phyloP scores from a whole-genome alignment of 1,284 basidiomycete genomes.

The Ustilago tritici region DNA sequence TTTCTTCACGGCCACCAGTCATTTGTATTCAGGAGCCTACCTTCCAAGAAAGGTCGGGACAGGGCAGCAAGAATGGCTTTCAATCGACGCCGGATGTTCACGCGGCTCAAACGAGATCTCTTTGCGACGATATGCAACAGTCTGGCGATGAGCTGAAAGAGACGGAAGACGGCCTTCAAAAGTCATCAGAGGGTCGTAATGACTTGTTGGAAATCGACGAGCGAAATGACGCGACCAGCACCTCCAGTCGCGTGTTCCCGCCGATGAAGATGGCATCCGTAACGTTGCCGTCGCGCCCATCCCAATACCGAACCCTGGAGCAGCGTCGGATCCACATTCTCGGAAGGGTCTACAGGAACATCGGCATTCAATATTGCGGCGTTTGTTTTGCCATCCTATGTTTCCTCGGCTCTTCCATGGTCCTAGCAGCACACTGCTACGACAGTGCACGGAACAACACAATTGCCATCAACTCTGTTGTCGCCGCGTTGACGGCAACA shows the following conservation, averaged over 20 bases:
- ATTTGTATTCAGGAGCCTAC: not conserved
- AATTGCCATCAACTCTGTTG: not conserved
- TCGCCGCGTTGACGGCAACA: slow-evolving; percentile 8
- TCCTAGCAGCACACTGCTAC: slow-evolving; percentile 5
- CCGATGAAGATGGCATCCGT: not conserved
- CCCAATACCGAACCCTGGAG: not conserved
- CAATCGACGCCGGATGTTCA: not conserved
- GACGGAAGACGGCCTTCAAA: not conserved
- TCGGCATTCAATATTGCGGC: slow-evolving; percentile 29
- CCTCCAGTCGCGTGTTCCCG: slow-evolving; percentile 26
- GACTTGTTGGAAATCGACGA: not conserved
- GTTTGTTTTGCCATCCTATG: slow-evolving; percentile 23
- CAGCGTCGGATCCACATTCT: slow-evolving; percentile 27
- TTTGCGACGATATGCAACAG: not conserved
- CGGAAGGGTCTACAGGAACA: slow-evolving; percentile 22
- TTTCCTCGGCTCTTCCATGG: slow-evolving; percentile 10
- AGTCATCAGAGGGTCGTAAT: not conserved
- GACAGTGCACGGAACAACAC: slow-evolving; percentile 17
- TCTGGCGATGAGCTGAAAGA: not conserved
- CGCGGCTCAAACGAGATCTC: not conserved
- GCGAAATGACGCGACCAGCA: not conserved
- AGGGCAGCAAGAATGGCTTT: not conserved
- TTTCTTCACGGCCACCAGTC: not conserved
- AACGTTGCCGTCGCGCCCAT: not conserved
- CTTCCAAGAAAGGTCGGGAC: not conserved